Base-by-base conservation (phyloP, 2,329 filamentous ascomycete species). In the Neoscytalidium dimidiatum region DNA sequence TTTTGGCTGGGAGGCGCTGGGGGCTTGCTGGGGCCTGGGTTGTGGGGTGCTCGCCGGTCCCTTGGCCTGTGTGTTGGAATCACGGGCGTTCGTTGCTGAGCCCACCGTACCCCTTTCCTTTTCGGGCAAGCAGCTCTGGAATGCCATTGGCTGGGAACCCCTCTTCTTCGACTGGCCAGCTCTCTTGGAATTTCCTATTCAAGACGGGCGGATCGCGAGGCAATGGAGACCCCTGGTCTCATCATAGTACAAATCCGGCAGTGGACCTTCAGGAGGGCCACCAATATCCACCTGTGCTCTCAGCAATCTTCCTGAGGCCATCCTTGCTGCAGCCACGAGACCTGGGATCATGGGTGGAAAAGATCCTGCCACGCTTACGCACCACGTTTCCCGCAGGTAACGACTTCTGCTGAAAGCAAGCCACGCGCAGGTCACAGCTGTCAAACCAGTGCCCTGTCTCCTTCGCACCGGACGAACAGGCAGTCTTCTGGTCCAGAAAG, bases 261-360 rank as follows among this genome's bases (percentile, higher is more conserved):
- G 21, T 35, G 13, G 13, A n/a, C n/a, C 4, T 41, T 41, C 4
- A 4, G 33, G 26, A 17, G n/a, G 23, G 28, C 3, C n/a, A 17
- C 19, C 52, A 56, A 41, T 28, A 13, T 43, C 21, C 53, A 43
- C 38, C 43, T 29, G 19, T 26, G 14, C 23, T 43, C 21, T 41
- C 17, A 13, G n/a, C n/a, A 7, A 13, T 3, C n/a, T 35, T 35
- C 33, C 7, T 43, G 19, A 26, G 14, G 13, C 19, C 21, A 23
- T 29, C 35, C 21, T 29, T 13, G 26, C 23, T 58, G 35, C 35
- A 29, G 53, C 53, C 53, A 26, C 53, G n/a, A n/a, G 33, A 19
- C 1, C 53, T 58, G 38, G 53, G 53, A 58, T 58, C 53, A 58
- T 58, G 53, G 53, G 31, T 58, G 53, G 26, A 43, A 19, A 9